A percentile compares a stretch with the other conserved stretches of the same genome.
Conservation (phyloP, 2,329 filamentous ascomycete genomes). For the Pseudopithomyces maydicus region DNA sequence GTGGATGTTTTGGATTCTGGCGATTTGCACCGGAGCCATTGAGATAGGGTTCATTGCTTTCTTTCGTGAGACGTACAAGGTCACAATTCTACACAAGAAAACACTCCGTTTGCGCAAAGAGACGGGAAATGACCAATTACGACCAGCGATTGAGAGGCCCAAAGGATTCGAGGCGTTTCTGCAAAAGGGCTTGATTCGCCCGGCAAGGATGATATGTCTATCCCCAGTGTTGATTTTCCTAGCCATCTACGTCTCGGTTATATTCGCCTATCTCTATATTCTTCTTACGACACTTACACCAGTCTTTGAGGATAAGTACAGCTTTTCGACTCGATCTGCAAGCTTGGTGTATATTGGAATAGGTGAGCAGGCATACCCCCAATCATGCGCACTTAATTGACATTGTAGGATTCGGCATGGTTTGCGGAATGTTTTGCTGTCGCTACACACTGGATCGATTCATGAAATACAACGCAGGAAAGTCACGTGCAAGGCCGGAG, state of each 20-base stretch:
- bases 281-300: not conserved
- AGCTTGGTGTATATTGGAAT: not conserved
- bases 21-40: not conserved
- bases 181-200: not conserved
- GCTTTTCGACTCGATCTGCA: not conserved
- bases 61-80: constrained; percentile 18
- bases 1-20: constrained; percentile 11
- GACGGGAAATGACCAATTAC: constrained; percentile 34
- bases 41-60: constrained; percentile 5
- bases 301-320: not conserved
- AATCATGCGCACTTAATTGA: not conserved
- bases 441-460: constrained; percentile 7
- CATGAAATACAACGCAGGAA: constrained; percentile 1
- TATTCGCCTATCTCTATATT: not conserved
- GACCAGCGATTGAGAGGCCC: not conserved
- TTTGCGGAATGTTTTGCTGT: not conserved
- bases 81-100: constrained; percentile 40
- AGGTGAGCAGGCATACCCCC: constrained; percentile 15
- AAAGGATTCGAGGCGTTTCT: not conserved
- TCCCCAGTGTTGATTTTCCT: not conserved
- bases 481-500: constrained; percentile 7
- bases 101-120: constrained; percentile 28
- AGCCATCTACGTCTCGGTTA: not conserved
- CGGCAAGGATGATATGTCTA: not conserved
- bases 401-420: constrained; percentile 8